Base-by-base conservation (phyloP, 257 asterid genomes). In the Avicennia marina region DNA sequence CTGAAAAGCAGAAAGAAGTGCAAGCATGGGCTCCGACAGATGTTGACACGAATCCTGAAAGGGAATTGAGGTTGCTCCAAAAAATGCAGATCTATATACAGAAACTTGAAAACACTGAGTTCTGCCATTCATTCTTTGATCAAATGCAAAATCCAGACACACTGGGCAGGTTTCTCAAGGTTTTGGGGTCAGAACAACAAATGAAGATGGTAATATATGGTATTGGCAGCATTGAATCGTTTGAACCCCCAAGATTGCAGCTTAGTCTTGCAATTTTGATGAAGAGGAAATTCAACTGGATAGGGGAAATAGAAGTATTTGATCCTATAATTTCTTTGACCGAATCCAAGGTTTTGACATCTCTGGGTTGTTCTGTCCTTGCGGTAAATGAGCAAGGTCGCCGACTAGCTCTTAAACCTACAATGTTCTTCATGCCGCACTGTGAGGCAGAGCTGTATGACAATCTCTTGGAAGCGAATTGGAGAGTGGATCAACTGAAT, bases 381-480 rank as follows among this genome's bases (percentile, higher is more conserved):
- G 75, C 94, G 6, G 15, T 93, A 12, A 88, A 93, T 31, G 97
- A 93, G 73, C 87, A 84, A 13, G 88, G 97, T 34, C 65, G 87
- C 31, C 63, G 96, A 45, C 72, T 46, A 66, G 94, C 69, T 33
- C 13, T 59, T 24, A 69, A 60, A 41, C 97, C 96, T 6, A 89
- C 86, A 2, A 44, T 89, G 36, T 84, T 93, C 80, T 88, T 93
- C 80, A 93, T 89, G 98, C 97, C 98, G 13, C 97, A 89, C 49
- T 83, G 96, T 20, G 94, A 83, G 63, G 89, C 83, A 15, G 88
- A 67, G 60, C 46, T 93, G 60, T 93, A 89, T 4, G 81, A 86
- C 46, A 86, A 86, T 75, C 79, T 93, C 21, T 42, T 93, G 69
- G 79, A 72, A 64, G 83, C 80, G 1, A 93, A 93, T 47, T 86